phyloP scores from a whole-genome alignment of 139 green algal genomes.

The Coccomyxa sp. region DNA sequence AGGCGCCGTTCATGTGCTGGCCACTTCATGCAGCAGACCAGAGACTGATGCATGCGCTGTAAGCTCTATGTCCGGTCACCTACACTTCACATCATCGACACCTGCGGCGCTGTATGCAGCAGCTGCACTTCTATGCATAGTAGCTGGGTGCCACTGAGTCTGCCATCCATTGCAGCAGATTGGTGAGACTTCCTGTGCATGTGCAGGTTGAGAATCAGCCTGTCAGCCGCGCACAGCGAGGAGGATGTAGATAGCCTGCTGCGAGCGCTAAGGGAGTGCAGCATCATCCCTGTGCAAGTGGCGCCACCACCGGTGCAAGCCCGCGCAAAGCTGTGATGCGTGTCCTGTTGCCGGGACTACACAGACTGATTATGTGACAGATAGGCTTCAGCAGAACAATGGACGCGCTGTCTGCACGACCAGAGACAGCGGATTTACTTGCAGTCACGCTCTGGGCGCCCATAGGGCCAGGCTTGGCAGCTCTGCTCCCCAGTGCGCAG shows the following conservation, averaged over 20 bases:
- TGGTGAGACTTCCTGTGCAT: neutral
- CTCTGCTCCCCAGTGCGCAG: no score
- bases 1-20: no score
- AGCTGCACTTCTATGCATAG: neutral
- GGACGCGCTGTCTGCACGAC: no score
- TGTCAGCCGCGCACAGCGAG: slow-evolving; percentile 70
- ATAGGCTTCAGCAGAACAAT: no score
- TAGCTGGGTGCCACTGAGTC: neutral
- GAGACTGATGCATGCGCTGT: neutral
- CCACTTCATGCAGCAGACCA: neutral
- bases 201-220: slow-evolving; percentile 65
- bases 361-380: no score
- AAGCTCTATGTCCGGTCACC: neutral
- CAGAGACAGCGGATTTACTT: no score
- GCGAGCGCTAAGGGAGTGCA: slow-evolving; percentile 20
- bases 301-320: neutral
- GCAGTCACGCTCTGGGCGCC: no score
- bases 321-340: neutral
- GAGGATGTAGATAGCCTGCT: slow-evolving; percentile 59
- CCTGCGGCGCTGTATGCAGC: neutral
- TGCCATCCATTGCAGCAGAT: neutral
- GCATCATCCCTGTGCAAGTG: neutral
- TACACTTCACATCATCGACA: neutral
- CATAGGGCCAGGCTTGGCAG: no score
- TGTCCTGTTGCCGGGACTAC: no score